Evolutionary conservation across 1,284 basidiomycete species (phyloP).

Genomic region (Bjerkandera adusta): DNA sequence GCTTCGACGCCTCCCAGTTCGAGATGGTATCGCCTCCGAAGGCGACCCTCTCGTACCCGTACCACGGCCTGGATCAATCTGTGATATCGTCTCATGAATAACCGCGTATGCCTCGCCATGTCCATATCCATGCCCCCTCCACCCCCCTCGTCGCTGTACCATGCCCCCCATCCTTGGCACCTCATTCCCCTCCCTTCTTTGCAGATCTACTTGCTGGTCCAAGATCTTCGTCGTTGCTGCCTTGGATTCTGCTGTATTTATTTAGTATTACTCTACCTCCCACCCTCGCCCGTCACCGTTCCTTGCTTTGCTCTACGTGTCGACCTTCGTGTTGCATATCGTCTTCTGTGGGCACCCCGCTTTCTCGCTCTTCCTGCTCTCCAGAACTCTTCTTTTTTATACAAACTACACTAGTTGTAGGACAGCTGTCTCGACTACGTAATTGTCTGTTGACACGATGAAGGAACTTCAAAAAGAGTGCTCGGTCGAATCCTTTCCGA

Average conservation of each 20-base stretch:
- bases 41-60: conserved; percentile 36
- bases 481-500: conserved; percentile 86
- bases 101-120: not conserved
- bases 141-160: not conserved
- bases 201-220: conserved; percentile 8
- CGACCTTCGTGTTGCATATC: not conserved
- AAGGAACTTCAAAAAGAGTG: conserved; percentile 79
- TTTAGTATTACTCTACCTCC: too few species aligned
- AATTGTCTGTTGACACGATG: too few species aligned
- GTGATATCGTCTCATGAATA: conserved; percentile 23
- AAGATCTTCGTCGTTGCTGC: conserved; percentile 2
- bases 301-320: not conserved
- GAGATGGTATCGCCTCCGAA: conserved; percentile 33
- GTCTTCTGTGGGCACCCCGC: not conserved
- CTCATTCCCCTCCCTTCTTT: not conserved
- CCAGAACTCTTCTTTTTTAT: too few species aligned
- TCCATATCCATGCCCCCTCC: not conserved
- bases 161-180: not conserved
- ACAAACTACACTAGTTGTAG: too few species aligned
- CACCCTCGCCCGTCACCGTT: too few species aligned
- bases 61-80: conserved; percentile 37
- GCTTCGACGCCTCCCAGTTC: conserved; percentile 35
- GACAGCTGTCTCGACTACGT: too few species aligned
- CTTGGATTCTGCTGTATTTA: conserved; percentile 12
- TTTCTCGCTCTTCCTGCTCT: not conserved